Base-by-base conservation (phyloP, 2,329 filamentous ascomycete species). In the Ophiostoma triangulosporum region DNA sequence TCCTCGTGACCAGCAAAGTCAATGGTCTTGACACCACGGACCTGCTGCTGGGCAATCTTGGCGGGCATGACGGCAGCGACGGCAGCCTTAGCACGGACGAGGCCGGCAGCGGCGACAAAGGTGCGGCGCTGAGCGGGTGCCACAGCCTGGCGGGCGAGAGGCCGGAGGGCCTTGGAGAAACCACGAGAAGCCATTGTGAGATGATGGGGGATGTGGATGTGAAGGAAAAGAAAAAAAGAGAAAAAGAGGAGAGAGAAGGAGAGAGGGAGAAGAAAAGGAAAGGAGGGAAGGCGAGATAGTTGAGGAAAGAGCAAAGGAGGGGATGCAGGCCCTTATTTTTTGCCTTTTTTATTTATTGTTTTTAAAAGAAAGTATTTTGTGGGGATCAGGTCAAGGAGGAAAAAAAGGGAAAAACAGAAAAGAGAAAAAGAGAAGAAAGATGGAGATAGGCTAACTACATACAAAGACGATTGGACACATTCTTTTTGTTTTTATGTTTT, bases 1-100 rank as follows among this genome's bases (percentile, higher is more conserved):
- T 98, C 93, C 77, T 94, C 91, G 69, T 80, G 78, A 66, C 89
- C 93, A 62, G 93, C 93, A 72, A 98, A 98, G 82, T 97, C 90
- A 72, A 98, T 91, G 64, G 91, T 96, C 88, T 98, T 97, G 68
- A 95, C 74, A 70, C 93, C 93, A 68, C 93, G 85, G 62, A 79
- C 75, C 76, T 88, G 84, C 69, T 81, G 76, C 57, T 65, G 64
- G 54, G 66, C 60, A 70, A 67, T 58, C 69, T 54, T 48, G 17
- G 53, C 22, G 17, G 48, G 43, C 43, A 46, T 46, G 14, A 29
- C 57, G n/a, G 54, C 72, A 62, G 71, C 68, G 49, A 73, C 69
- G 59, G 73, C 73, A 60, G 76, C 74, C 62, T 75, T 72, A 58
- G 73, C 73, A 60, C 77, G 70, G 59, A 75, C 73, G 58, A 75